Evolutionary conservation across 83 land plant species (phyloP).

Genomic region (Thuja plicata): DNA sequence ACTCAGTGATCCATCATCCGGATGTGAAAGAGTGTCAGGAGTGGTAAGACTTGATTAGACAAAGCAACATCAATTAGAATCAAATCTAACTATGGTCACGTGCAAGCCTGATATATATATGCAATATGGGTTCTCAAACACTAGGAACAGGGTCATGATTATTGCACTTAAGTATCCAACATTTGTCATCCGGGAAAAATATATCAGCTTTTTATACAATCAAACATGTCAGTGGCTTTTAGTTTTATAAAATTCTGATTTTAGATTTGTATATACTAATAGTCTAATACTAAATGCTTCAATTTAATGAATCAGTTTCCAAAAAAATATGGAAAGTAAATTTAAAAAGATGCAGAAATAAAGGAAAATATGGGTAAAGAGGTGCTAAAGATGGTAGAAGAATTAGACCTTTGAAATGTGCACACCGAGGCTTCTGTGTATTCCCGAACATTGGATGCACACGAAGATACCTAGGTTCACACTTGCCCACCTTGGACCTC

Average conservation of each 20-base stretch:
- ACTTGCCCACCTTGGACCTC: constrained; percentile 88
- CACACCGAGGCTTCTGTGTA: constrained; percentile 87
- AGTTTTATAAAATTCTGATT: background rate
- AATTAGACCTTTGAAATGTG: constrained; percentile 77
- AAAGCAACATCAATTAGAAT: background rate
- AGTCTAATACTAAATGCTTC: background rate
- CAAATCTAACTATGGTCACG: background rate
- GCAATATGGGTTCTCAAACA: background rate
- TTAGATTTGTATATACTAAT: background rate
- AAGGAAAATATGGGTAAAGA: background rate
- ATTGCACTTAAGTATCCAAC: background rate
- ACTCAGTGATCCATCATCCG: too few relatives aligned
- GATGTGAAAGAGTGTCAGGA: too few relatives aligned
- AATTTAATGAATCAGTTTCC: background rate
- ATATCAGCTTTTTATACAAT: background rate
- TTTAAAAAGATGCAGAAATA: background rate
- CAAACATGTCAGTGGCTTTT: background rate
- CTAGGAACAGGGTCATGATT: background rate
- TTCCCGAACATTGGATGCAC: constrained; percentile 94
- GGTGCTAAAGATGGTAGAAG: background rate
- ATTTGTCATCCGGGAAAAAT: background rate
- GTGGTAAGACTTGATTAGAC: background rate
- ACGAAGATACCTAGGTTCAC: constrained; percentile 89
- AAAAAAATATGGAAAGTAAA: background rate
- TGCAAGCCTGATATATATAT: background rate